Evolutionary conservation across 768 basidiomycete species (phyloP).

Genomic region (Leccinum imitatum): DNA sequence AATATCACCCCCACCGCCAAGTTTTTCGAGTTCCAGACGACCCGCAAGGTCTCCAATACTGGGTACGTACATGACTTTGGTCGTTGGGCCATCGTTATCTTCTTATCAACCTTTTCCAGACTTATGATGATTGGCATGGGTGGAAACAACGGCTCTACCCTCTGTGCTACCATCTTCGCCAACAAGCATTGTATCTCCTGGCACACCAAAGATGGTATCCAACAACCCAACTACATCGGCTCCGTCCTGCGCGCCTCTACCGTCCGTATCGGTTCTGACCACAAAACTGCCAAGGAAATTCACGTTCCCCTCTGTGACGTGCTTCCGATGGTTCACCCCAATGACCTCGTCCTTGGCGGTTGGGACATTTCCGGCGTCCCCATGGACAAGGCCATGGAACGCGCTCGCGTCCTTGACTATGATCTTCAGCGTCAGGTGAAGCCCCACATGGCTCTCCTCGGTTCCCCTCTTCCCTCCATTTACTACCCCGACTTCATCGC

Average conservation of each 20-base stretch:
- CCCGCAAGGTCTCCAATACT: slow-evolving; percentile 82
- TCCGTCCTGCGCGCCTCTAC: slow-evolving; percentile 96
- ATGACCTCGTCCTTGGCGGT: slow-evolving; percentile 95
- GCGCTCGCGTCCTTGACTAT: slow-evolving; percentile 91
- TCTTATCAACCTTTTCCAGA: slow-evolving; percentile 38
- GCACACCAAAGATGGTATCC: slow-evolving; percentile 89
- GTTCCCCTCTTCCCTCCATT: slow-evolving; percentile 87
- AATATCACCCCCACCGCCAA: slow-evolving; percentile 76
- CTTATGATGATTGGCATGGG: slow-evolving; percentile 97
- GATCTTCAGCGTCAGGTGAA: slow-evolving; percentile 95
- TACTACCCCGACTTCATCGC: slow-evolving; percentile 99
- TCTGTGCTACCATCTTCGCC: slow-evolving; percentile 92
- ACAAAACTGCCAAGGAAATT: slow-evolving; percentile 80
- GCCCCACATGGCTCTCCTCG: slow-evolving; percentile 78
- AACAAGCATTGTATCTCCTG: slow-evolving; percentile 93
- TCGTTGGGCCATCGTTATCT: background rate
- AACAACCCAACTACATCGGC: slow-evolving; percentile 97
- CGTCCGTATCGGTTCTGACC: slow-evolving; percentile 84
- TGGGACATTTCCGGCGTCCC: slow-evolving; percentile 92
- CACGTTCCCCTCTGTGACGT: slow-evolving; percentile 91
- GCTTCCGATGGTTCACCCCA: slow-evolving; percentile 96
- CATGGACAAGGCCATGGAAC: slow-evolving; percentile 91
- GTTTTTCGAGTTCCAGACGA: slow-evolving; percentile 89
- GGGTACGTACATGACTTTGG: slow-evolving; percentile 59
- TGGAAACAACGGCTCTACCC: slow-evolving; percentile 95